Evolutionary conservation across 1,139 yeast species (phyloP).

Genomic region (Hyphopichia khmerensis): DNA sequence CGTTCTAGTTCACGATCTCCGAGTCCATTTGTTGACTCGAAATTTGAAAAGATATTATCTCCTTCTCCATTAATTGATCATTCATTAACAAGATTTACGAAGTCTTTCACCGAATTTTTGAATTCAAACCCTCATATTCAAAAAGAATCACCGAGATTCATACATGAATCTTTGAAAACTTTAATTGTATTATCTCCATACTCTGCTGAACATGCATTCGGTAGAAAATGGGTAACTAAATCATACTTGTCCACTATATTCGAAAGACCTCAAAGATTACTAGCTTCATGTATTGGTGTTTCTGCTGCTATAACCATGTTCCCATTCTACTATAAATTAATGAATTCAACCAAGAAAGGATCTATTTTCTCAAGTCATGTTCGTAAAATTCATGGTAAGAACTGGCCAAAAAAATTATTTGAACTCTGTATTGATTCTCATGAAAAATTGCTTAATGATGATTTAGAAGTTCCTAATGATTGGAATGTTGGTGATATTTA

Average conservation of each 20-base stretch:
- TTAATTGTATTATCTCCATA: constrained; percentile 58
- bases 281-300: constrained; percentile 76
- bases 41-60: constrained; percentile 23
- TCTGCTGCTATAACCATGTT: constrained; percentile 73
- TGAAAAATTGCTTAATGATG: constrained; percentile 51
- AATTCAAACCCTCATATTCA: constrained; percentile 56
- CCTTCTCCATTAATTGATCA: constrained; percentile 37
- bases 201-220: constrained; percentile 67
- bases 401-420: constrained; percentile 66
- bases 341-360: constrained; percentile 47
- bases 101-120: constrained; percentile 48
- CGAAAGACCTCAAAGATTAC: constrained; percentile 78
- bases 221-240: constrained; percentile 76
- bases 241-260: constrained; percentile 68
- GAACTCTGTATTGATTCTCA: constrained; percentile 61
- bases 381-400: constrained; percentile 66
- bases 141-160: constrained; percentile 47
- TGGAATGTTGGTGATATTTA: constrained; percentile 90
- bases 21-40: constrained; percentile 15
- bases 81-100: constrained; percentile 37
- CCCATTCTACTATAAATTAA: constrained; percentile 58
- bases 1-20: constrained; percentile 6
- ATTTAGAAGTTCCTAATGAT: constrained; percentile 73
- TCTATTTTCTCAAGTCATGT: constrained; percentile 61
- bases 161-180: constrained; percentile 47